These are phyloP conservation scores for Pseudogymnoascus sp. DNA, from an alignment of 2,329 filamentous ascomycete species.

Conservation along the genomic window DNA sequence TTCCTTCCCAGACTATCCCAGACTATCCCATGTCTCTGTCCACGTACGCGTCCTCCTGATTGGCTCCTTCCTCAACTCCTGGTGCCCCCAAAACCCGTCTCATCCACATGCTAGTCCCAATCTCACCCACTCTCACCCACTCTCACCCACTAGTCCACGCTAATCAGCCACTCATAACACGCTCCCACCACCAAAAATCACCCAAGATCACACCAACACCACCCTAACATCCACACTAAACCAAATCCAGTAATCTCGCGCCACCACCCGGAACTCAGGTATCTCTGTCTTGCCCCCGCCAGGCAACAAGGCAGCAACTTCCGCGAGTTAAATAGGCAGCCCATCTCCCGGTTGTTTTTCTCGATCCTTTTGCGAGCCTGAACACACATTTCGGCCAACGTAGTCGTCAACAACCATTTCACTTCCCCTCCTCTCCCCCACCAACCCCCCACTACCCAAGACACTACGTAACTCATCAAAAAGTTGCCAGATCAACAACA, in stretches of 20 bases:
- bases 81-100: conserved; percentile 2
- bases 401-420: conserved; percentile 20
- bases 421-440: conserved; percentile 5
- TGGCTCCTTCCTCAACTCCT: conserved; percentile 2
- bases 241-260: not conserved
- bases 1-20: not conserved
- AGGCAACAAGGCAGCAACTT: conserved; percentile 9
- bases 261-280: not conserved
- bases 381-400: conserved; percentile 26
- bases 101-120: not conserved
- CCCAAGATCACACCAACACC: conserved; percentile 11
- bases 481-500: not conserved
- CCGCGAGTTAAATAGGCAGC: conserved; percentile 19
- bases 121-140: not conserved
- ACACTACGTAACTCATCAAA: conserved; percentile 12
- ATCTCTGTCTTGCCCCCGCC: conserved; percentile 9
- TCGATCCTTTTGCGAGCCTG: conserved; percentile 8
- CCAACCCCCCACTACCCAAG: conserved; percentile 14
- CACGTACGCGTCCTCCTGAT: not conserved
- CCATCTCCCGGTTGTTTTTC: conserved; percentile 23
- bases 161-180: conserved; percentile 10
- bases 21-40: not conserved
- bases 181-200: conserved; percentile 7
- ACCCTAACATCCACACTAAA: not conserved
- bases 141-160: not conserved